These are phyloP conservation scores for Amanita phalloides DNA, from an alignment of 768 basidiomycete species.

Conservation along the genomic window DNA sequence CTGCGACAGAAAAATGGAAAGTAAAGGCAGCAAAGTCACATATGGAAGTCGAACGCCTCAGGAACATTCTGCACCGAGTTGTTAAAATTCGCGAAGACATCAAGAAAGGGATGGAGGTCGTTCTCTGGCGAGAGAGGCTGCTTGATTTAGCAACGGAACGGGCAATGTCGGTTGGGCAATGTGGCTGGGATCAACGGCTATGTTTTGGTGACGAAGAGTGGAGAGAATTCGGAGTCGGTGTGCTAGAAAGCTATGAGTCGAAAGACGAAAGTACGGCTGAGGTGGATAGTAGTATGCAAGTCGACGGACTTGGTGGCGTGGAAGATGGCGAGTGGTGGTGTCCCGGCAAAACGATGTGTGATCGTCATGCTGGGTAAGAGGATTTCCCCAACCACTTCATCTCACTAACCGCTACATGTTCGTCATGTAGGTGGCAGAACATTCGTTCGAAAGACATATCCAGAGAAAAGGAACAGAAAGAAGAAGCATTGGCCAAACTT, in stretches of 20 bases:
- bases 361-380: constrained; percentile 65
- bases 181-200: constrained; percentile 85
- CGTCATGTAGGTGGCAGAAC: constrained; percentile 57
- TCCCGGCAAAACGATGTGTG: constrained; percentile 60
- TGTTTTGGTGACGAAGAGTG: constrained; percentile 79
- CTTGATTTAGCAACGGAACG: constrained; percentile 58
- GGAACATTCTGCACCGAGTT: constrained; percentile 42
- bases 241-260: constrained; percentile 61
- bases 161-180: constrained; percentile 53
- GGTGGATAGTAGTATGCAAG: constrained; percentile 28
- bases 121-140: constrained; percentile 61
- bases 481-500: constrained; percentile 52
- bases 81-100: constrained; percentile 51
- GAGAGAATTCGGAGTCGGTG: constrained; percentile 53
- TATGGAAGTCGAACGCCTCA: constrained; percentile 47
- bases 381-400: background rate
- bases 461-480: constrained; percentile 69
- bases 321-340: constrained; percentile 70
- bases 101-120: constrained; percentile 58
- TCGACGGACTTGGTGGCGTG: constrained; percentile 21
- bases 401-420: constrained; percentile 3
- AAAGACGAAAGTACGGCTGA: constrained; percentile 25
- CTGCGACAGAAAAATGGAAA: background rate
- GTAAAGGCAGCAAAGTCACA: constrained; percentile 34
- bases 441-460: constrained; percentile 62